A percentile compares a stretch with the other conserved stretches of the same genome.
Conservation (phyloP, 768 basidiomycete genomes). For the Albatrellus ellisii region DNA sequence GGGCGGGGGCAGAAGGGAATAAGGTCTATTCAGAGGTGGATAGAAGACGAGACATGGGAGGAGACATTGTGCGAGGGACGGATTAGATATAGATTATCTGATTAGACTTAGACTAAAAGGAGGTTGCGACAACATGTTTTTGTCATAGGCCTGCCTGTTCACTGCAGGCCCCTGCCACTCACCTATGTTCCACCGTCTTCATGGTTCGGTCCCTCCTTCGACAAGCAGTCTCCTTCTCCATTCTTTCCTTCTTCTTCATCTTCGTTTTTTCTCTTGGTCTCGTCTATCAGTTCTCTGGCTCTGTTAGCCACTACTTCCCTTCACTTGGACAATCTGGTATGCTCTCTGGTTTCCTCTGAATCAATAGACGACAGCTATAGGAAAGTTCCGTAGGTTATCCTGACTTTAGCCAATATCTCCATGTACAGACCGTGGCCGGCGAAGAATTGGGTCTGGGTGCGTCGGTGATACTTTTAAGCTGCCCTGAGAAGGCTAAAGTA, state of each 20-base stretch:
- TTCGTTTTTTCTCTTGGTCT: slow-evolving; percentile 28
- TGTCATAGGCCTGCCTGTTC: background rate
- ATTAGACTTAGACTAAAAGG: background rate
- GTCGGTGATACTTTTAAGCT: background rate
- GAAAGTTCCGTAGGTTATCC: slow-evolving; percentile 25
- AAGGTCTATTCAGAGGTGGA: slow-evolving; percentile 42
- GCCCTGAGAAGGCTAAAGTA: background rate
- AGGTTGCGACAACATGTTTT: background rate
- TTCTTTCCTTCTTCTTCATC: slow-evolving; percentile 29
- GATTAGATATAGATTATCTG: background rate
- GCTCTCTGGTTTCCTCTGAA: background rate
- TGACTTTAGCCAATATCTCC: slow-evolving; percentile 41
- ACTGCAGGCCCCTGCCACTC: background rate
- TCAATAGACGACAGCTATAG: background rate
- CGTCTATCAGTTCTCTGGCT: slow-evolving; percentile 12
- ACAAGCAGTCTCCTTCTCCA: slow-evolving; percentile 21
- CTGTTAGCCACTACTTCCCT: slow-evolving; percentile 7
- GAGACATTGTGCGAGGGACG: slow-evolving; percentile 1
- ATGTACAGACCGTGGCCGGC: slow-evolving; percentile 27
- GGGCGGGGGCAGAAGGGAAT: slow-evolving; percentile 22
- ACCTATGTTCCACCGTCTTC: slow-evolving; percentile 1
- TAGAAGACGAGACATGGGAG: slow-evolving; percentile 12
- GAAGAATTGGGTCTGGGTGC: slow-evolving; percentile 45
- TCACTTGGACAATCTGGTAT: slow-evolving; percentile 8
- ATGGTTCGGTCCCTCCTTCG: slow-evolving; percentile 12